Conservation (phyloP, 2,329 filamentous ascomycete genomes). For the Moelleriella libera region DNA sequence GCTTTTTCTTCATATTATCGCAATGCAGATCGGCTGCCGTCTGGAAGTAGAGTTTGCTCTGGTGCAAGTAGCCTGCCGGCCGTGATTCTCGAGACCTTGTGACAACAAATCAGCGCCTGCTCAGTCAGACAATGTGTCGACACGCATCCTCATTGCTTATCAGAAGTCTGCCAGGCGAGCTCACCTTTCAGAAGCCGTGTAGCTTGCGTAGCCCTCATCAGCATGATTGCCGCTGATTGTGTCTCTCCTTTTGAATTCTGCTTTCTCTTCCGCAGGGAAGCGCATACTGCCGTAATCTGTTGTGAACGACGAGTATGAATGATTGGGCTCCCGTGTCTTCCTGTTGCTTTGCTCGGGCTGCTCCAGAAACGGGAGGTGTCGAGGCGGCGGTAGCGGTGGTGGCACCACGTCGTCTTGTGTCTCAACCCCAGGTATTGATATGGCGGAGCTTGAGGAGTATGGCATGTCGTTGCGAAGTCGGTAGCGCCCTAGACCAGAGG, state of each 20-base stretch:
- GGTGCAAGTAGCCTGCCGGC: conserved; percentile 27
- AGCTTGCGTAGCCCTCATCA: conserved; percentile 30
- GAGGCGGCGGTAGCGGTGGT: conserved; percentile 32
- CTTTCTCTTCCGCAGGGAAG: conserved; percentile 19
- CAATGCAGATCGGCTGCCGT: conserved; percentile 32
- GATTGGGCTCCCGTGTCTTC: conserved; percentile 14
- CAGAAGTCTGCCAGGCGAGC: neutral
- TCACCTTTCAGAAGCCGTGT: conserved; percentile 24
- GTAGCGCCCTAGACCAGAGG: conserved; percentile 15
- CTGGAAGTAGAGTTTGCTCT: conserved; percentile 33
- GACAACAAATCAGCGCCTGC: neutral
- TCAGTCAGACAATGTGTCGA: no score
- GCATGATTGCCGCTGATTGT: conserved; percentile 13
- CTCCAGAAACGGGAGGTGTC: conserved; percentile 20
- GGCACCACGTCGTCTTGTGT: conserved; percentile 20
- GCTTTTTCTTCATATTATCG: conserved; percentile 37
- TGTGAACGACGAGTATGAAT: conserved; percentile 14
- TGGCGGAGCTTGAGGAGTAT: conserved; percentile 20
- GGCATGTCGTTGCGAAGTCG: conserved; percentile 16
- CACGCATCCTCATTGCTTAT: no score
- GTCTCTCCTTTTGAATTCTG: conserved; percentile 18
- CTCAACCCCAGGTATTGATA: conserved; percentile 27
- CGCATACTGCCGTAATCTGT: conserved; percentile 27
- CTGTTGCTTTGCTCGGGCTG: conserved; percentile 14
- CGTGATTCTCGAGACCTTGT: conserved; percentile 23